Conservation (phyloP, 139 green algal genomes). For the Asterochloris erici region DNA sequence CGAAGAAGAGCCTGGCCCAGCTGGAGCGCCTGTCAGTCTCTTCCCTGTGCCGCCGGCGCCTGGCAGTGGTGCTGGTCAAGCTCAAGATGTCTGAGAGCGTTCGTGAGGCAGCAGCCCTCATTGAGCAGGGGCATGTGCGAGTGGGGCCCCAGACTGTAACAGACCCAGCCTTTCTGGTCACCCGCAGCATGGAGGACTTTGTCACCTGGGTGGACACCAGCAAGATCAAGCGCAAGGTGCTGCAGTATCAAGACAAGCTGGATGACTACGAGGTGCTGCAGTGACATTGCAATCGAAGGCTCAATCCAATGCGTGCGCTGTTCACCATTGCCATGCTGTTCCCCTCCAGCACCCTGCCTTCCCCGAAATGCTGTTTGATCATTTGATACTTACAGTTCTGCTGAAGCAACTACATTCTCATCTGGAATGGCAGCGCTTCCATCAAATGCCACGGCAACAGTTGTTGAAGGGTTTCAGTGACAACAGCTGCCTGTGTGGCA, state of each 20-base stretch:
- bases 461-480: no score
- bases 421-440: no score
- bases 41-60: slow-evolving; percentile 86
- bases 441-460: no score
- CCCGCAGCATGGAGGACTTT: slow-evolving; percentile 93
- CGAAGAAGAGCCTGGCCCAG: slow-evolving; percentile 92
- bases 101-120: slow-evolving; percentile 87
- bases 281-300: not conserved
- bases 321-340: no score
- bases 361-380: no score
- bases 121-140: slow-evolving; percentile 95
- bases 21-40: slow-evolving; percentile 87
- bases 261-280: slow-evolving; percentile 89
- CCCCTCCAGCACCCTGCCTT: no score
- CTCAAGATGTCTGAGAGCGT: slow-evolving; percentile 92
- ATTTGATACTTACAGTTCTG: no score
- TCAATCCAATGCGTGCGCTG: no score
- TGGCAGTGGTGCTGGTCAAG: slow-evolving; percentile 93
- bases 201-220: slow-evolving; percentile 96
- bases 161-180: slow-evolving; percentile 91
- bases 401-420: no score
- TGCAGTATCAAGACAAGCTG: slow-evolving; percentile 93
- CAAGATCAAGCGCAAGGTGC: slow-evolving; percentile 96
- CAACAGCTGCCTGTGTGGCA: no score
- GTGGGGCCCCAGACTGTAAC: slow-evolving; percentile 91